phyloP scores from a whole-genome alignment of 495 filamentous ascomycete species.

The Corynascus novoguineensis region DNA sequence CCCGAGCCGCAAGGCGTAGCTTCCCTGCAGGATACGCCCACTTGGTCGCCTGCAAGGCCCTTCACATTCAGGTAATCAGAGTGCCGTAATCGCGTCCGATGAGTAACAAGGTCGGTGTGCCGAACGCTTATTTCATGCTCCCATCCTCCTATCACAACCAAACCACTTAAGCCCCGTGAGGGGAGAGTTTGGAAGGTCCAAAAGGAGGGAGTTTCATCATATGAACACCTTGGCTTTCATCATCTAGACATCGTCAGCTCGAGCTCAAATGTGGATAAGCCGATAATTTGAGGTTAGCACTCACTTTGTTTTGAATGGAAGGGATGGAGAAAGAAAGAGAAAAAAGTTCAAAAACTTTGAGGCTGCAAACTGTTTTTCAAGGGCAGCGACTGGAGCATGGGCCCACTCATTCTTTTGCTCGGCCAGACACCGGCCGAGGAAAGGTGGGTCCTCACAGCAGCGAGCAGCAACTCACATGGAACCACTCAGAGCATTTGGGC shows the following conservation, averaged over 20 bases:
- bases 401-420: constrained; percentile 19
- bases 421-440: constrained; percentile 20
- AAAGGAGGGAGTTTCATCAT: constrained; percentile 71
- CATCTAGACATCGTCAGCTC: constrained; percentile 65
- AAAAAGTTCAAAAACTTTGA: constrained; percentile 20
- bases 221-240: constrained; percentile 97
- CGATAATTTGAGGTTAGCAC: constrained; percentile 34
- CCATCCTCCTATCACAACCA: constrained; percentile 56
- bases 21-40: not conserved
- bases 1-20: not conserved
- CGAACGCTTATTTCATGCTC: constrained; percentile 97
- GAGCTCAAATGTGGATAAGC: not conserved
- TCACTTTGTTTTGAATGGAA: constrained; percentile 94
- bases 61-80: constrained; percentile 63
- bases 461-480: too few relatives aligned
- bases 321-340: constrained; percentile 65
- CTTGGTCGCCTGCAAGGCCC: constrained; percentile 16
- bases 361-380: constrained; percentile 19
- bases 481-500: too few relatives aligned
- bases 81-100: constrained; percentile 96
- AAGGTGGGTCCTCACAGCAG: not conserved
- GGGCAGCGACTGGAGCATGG: not conserved
- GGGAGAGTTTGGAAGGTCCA: constrained; percentile 70
- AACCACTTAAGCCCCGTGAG: constrained; percentile 84
- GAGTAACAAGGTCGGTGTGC: constrained; percentile 96